A percentile compares a stretch with the other conserved stretches of the same genome.
Conservation (phyloP, 768 basidiomycete genomes). For the Obba rivulosa region DNA sequence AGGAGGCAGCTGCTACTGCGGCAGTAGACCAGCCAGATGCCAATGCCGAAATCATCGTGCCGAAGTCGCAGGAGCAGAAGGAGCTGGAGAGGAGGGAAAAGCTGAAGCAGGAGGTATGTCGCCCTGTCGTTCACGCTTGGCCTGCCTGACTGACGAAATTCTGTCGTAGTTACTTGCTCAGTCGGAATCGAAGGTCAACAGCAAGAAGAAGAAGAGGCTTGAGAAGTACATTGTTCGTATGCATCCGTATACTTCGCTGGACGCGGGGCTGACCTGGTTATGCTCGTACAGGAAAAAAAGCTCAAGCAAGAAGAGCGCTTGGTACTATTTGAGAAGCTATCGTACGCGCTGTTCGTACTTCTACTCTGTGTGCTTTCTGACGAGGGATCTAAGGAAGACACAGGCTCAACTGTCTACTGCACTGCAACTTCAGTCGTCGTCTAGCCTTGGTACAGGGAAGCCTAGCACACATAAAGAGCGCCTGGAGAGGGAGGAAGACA, state of each 20-base stretch:
- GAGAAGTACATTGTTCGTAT: constrained; percentile 85
- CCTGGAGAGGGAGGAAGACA: constrained; percentile 54
- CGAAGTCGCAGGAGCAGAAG: constrained; percentile 57
- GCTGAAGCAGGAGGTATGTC: constrained; percentile 53
- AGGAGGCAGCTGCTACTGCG: neutral
- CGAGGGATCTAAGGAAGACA: constrained; percentile 49
- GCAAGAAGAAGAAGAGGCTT: constrained; percentile 82
- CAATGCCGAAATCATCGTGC: constrained; percentile 53
- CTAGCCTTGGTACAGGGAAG: constrained; percentile 78
- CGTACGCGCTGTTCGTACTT: constrained; percentile 42
- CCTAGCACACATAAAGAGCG: constrained; percentile 53
- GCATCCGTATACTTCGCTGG: neutral
- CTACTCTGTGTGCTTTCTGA: constrained; percentile 16
- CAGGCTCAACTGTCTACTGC: constrained; percentile 63
- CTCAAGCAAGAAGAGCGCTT: constrained; percentile 84
- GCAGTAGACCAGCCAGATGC: constrained; percentile 34
- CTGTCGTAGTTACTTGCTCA: constrained; percentile 29
- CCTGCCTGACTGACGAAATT: constrained; percentile 4
- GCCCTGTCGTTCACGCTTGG: neutral
- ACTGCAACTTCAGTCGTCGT: constrained; percentile 67
- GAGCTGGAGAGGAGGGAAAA: constrained; percentile 55
- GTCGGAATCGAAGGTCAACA: constrained; percentile 67
- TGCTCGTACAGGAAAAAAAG: constrained; percentile 71
- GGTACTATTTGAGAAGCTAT: constrained; percentile 72
- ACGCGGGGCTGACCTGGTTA: neutral